phyloP scores from a whole-genome alignment of 148 eudicot species.

The Rhododendron henanense region DNA sequence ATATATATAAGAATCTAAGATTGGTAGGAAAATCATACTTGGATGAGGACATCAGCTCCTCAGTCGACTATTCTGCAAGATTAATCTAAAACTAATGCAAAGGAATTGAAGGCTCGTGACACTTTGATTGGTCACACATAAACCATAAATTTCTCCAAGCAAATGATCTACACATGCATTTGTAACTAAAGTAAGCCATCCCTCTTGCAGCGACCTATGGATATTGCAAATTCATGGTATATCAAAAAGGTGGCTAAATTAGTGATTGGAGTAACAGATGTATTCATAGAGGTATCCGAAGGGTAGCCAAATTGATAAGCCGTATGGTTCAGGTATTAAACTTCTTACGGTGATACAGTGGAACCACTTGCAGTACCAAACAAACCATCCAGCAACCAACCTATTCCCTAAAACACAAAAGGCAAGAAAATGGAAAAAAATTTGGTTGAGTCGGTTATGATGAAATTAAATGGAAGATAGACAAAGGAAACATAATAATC shows the following conservation, averaged over 20 bases:
- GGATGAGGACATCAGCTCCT: not conserved
- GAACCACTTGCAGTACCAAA: constrained; percentile 71
- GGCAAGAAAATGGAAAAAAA: not conserved
- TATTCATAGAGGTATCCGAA: no score
- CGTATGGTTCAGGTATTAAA: not conserved
- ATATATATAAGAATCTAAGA: not conserved
- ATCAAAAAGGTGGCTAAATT: no score
- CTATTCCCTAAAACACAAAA: constrained; percentile 50
- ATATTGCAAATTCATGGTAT: not conserved
- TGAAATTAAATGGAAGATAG: not conserved
- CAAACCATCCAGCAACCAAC: constrained; percentile 63
- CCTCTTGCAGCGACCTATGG: not conserved
- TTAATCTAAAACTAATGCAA: not conserved
- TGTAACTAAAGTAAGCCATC: not conserved
- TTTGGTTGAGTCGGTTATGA: not conserved
- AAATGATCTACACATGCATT: not conserved
- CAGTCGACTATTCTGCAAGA: not conserved
- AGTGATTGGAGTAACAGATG: no score
- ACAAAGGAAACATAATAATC: not conserved
- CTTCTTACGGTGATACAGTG: constrained; percentile 74
- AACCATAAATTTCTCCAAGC: not conserved
- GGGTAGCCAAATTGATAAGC: no score
- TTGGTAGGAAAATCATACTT: not conserved
- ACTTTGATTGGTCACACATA: not conserved
- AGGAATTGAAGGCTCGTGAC: not conserved